Evolutionary conservation across 169 alveolate genomes (phyloP).

Genomic region (Babesia gibsoni): DNA sequence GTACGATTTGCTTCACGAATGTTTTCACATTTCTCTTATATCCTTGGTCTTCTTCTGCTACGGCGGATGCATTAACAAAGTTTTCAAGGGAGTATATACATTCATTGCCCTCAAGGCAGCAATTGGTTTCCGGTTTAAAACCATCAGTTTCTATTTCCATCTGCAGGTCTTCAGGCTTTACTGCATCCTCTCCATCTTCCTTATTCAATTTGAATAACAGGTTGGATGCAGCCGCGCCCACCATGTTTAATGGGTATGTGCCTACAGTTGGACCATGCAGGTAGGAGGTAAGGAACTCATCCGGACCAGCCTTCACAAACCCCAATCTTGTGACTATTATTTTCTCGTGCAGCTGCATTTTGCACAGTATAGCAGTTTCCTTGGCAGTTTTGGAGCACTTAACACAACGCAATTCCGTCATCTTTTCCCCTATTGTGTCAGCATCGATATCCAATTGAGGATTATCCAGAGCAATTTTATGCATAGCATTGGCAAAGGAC

Average conservation of each 20-base stretch:
- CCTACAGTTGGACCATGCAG: conserved; percentile 29
- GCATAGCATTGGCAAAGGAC: conserved; percentile 32
- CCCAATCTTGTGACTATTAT: conserved; percentile 39
- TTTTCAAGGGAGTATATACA: conserved; percentile 14
- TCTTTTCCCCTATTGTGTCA: not conserved
- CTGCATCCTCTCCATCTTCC: not conserved
- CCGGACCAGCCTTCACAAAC: not conserved
- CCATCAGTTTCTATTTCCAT: not conserved
- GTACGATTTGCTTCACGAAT: conserved; percentile 19
- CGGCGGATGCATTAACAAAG: not conserved
- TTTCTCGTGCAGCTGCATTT: conserved; percentile 16
- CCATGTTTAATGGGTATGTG: not conserved
- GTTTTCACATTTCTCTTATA: not conserved
- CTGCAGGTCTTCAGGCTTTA: not conserved
- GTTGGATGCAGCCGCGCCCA: conserved; percentile 33
- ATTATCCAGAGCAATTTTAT: not conserved
- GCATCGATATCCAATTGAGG: not conserved
- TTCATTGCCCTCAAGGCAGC: conserved; percentile 7
- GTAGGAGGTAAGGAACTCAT: conserved; percentile 16
- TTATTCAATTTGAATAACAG: conserved; percentile 3
- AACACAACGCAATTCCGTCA: conserved; percentile 10
- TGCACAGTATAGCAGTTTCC: conserved; percentile 29
- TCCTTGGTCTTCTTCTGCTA: not conserved
- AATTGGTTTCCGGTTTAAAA: not conserved
- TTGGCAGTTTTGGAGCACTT: conserved; percentile 16